These are phyloP conservation scores for Rheum nobile DNA, from an alignment of 148 eudicot species.

Conservation along the genomic window DNA sequence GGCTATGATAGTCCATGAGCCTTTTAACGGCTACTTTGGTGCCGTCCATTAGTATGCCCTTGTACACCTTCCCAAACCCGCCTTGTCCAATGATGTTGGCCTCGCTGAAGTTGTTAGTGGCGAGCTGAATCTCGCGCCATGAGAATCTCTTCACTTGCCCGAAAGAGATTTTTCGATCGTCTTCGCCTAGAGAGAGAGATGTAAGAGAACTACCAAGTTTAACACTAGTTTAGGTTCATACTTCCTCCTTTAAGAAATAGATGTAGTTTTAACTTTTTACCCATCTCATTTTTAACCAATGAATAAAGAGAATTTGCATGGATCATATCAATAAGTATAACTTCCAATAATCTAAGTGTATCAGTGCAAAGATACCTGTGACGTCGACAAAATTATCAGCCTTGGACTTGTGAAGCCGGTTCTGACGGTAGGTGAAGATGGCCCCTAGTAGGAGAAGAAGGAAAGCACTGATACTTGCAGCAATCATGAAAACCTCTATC, in stretches of 20 bases:
- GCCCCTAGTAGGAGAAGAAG: slow-evolving; percentile 57
- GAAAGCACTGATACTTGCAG: slow-evolving; percentile 55
- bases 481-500: slow-evolving; percentile 32
- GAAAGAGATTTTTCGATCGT: slow-evolving; percentile 55
- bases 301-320: too few species aligned
- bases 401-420: slow-evolving; percentile 22
- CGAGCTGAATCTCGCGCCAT: slow-evolving; percentile 80
- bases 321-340: too few species aligned
- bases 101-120: slow-evolving; percentile 71
- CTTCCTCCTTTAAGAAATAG: too few species aligned
- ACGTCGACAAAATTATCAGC: slow-evolving; percentile 69
- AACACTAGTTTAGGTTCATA: not conserved
- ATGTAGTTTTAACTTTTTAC: too few species aligned
- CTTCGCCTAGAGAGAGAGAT: slow-evolving; percentile 46
- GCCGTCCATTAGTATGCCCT: slow-evolving; percentile 51
- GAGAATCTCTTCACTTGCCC: slow-evolving; percentile 84
- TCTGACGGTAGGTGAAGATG: slow-evolving; percentile 31
- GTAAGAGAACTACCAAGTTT: not conserved
- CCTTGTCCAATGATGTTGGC: slow-evolving; percentile 85
- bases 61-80: slow-evolving; percentile 93
- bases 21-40: slow-evolving; percentile 81
- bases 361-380: slow-evolving; percentile 58
- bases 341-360: too few species aligned
- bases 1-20: slow-evolving; percentile 63
- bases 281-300: too few species aligned